phyloP scores from a whole-genome alignment of 495 filamentous ascomycete species.

The Glonium stellatum region DNA sequence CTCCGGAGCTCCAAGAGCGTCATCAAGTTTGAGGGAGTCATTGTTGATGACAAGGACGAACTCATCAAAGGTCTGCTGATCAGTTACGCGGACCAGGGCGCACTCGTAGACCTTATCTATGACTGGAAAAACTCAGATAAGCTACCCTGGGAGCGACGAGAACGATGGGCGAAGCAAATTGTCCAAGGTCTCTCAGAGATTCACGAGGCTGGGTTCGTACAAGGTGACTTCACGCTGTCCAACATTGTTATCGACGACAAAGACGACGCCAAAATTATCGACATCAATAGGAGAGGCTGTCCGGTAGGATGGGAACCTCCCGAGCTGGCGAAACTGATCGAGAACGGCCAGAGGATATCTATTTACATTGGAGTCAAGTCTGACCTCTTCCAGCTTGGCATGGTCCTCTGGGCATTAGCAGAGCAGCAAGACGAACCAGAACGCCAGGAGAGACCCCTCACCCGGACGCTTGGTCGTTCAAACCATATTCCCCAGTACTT shows the following conservation, averaged over 20 bases:
- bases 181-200: conserved; percentile 85
- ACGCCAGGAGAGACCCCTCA: conserved; percentile 63
- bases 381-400: conserved; percentile 89
- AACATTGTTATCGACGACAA: conserved; percentile 89
- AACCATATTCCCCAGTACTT: conserved; percentile 28
- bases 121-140: conserved; percentile 49
- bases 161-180: conserved; percentile 90
- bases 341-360: conserved; percentile 84
- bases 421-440: conserved; percentile 88
- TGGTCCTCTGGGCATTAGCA: conserved; percentile 93
- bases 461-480: conserved; percentile 25
- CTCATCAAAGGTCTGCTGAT: conserved; percentile 87
- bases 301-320: conserved; percentile 98
- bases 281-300: conserved; percentile 94
- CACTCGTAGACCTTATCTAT: conserved; percentile 82
- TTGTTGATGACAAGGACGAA: conserved; percentile 71
- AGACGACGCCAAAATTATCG: conserved; percentile 90
- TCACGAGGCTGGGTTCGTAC: conserved; percentile 93
- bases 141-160: conserved; percentile 67
- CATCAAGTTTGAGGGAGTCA: conserved; percentile 80
- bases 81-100: conserved; percentile 79
- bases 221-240: conserved; percentile 93
- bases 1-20: conserved; percentile 68
- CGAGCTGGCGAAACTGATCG: conserved; percentile 79
- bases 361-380: conserved; percentile 99